Evolutionary conservation across 495 filamentous ascomycete species (phyloP).

Genomic region (Daldinia concentrica): DNA sequence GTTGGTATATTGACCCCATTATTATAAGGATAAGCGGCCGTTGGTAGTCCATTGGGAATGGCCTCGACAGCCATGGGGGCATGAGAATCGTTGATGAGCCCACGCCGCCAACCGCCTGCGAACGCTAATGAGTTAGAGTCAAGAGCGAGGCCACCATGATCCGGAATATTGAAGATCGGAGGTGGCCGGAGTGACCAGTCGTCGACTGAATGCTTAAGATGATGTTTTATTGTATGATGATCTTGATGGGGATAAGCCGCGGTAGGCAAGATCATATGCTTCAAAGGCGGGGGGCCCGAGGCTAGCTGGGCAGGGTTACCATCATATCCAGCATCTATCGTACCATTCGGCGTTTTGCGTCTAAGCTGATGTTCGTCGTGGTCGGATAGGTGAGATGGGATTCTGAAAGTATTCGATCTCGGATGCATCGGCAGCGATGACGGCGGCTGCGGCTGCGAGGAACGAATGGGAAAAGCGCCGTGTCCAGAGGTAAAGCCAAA

Average conservation of each 20-base stretch:
- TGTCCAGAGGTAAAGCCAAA: slow-evolving; percentile 41
- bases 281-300: slow-evolving; percentile 78
- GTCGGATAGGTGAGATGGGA: slow-evolving; percentile 51
- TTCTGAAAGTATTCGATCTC: slow-evolving; percentile 33
- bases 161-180: slow-evolving; percentile 19
- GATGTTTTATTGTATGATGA: slow-evolving; percentile 25
- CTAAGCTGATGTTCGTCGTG: slow-evolving; percentile 80
- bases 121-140: slow-evolving; percentile 27
- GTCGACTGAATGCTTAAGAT: slow-evolving; percentile 20
- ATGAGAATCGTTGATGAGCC: slow-evolving; percentile 33
- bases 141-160: slow-evolving; percentile 17
- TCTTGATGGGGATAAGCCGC: slow-evolving; percentile 47
- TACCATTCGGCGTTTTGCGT: slow-evolving; percentile 94
- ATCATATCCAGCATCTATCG: slow-evolving; percentile 93
- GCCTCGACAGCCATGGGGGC: slow-evolving; percentile 34
- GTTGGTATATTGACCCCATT: slow-evolving; percentile 68
- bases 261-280: slow-evolving; percentile 83
- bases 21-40: slow-evolving; percentile 49
- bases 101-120: slow-evolving; percentile 32
- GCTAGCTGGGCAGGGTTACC: slow-evolving; percentile 80
- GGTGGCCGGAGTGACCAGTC: slow-evolving; percentile 36
- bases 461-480: slow-evolving; percentile 53
- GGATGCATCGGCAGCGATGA: slow-evolving; percentile 30
- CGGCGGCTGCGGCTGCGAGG: slow-evolving; percentile 47
- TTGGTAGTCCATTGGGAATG: slow-evolving; percentile 32